Conservation (phyloP, 148 eudicot genomes). For the Polygonum maritimum region DNA sequence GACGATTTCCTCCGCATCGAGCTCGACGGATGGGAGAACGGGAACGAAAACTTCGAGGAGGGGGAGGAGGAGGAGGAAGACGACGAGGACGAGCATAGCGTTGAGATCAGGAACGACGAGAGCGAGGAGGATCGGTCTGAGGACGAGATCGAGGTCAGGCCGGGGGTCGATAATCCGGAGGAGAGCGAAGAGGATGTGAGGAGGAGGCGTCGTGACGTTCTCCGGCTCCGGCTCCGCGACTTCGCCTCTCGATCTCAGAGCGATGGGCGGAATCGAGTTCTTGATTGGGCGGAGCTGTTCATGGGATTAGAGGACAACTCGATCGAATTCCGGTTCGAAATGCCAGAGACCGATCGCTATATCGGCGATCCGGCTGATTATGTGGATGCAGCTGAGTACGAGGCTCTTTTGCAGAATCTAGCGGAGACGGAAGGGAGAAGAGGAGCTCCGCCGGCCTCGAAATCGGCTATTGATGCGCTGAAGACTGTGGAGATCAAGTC, state of each 20-base stretch:
- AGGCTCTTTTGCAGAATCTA: constrained; percentile 61
- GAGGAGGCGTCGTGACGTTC: constrained; percentile 42
- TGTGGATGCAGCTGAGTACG: constrained; percentile 77
- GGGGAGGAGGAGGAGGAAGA: constrained; percentile 26
- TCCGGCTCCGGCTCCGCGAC: constrained; percentile 49
- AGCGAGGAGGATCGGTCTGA: constrained; percentile 13
- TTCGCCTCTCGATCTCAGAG: constrained; percentile 38
- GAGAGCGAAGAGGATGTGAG: constrained; percentile 32
- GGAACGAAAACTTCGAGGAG: not conserved
- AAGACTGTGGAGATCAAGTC: constrained; percentile 27
- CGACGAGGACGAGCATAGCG: constrained; percentile 16
- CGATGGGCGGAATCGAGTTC: constrained; percentile 49
- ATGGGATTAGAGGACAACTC: constrained; percentile 87
- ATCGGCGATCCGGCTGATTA: constrained; percentile 78
- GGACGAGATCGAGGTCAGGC: constrained; percentile 11
- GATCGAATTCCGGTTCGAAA: constrained; percentile 49
- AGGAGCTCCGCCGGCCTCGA: constrained; percentile 84
- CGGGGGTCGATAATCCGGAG: constrained; percentile 5
- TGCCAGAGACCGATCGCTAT: constrained; percentile 39
- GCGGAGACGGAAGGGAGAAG: constrained; percentile 72
- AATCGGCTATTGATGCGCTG: constrained; percentile 37
- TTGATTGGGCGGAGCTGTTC: constrained; percentile 81
- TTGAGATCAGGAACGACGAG: constrained; percentile 22
- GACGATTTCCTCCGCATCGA: constrained; percentile 55
- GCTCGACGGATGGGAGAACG: constrained; percentile 49